Conservation (phyloP, 768 basidiomycete genomes). For the Lactarius quietus region DNA sequence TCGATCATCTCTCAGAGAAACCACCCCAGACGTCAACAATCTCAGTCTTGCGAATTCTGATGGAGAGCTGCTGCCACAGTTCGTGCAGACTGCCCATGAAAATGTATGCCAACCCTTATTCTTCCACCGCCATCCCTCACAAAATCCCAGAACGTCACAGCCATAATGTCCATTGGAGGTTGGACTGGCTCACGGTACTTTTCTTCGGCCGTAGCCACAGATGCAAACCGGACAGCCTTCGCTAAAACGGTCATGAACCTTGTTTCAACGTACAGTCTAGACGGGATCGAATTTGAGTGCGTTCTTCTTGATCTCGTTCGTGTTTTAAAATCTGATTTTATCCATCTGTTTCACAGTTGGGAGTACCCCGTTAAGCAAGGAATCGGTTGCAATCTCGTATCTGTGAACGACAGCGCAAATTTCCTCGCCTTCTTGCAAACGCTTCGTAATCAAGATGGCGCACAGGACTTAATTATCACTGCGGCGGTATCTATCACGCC, state of each 20-base stretch:
- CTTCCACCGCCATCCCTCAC: background rate
- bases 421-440: no score
- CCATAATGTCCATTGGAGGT: slow-evolving; percentile 21
- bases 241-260: background rate
- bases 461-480: no score
- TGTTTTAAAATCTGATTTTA: background rate
- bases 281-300: slow-evolving; percentile 24
- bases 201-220: slow-evolving; percentile 18
- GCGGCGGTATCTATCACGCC: no score
- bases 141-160: slow-evolving; percentile 13
- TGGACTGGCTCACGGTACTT: slow-evolving; percentile 21
- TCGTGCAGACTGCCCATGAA: slow-evolving; percentile 26
- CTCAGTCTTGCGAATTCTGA: slow-evolving; percentile 31
- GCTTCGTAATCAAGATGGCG: no score
- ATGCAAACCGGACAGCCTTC: slow-evolving; percentile 19
- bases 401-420: no score
- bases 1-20: slow-evolving; percentile 4
- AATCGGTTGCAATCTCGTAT: no score
- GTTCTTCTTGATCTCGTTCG: background rate
- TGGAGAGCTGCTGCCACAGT: slow-evolving; percentile 26
- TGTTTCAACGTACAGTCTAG: slow-evolving; percentile 10
- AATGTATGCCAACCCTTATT: slow-evolving; percentile 18
- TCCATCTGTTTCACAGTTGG: no score
- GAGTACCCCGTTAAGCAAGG: no score
- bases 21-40: slow-evolving; percentile 25